These are phyloP conservation scores for Trichosporon coremiiforme DNA, from an alignment of 1,284 basidiomycete species.

Conservation along the genomic window DNA sequence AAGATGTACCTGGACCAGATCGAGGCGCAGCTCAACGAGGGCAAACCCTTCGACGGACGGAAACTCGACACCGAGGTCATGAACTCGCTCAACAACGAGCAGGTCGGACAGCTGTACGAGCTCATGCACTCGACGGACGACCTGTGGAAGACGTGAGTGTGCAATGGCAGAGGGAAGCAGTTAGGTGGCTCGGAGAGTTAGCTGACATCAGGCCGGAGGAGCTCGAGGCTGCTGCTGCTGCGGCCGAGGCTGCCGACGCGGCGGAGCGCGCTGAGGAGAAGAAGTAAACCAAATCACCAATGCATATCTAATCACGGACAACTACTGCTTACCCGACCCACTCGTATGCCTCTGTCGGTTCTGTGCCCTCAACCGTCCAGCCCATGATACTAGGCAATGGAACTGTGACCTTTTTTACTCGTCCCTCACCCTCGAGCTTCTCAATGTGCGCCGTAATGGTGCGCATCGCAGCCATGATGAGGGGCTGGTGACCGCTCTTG, in stretches of 20 bases:
- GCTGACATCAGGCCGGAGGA: constrained; percentile 29
- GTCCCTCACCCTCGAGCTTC: constrained; percentile 63
- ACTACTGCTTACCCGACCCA: constrained; percentile 27
- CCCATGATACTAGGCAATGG: constrained; percentile 35
- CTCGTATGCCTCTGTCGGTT: constrained; percentile 42
- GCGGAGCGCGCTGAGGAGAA: constrained; percentile 18
- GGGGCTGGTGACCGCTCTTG: constrained; percentile 41
- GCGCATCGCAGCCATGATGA: constrained; percentile 42
- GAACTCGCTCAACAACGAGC: constrained; percentile 86
- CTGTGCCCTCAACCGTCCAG: constrained; percentile 32
- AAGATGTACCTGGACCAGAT: constrained; percentile 82
- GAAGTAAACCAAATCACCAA: constrained; percentile 8
- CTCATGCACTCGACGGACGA: constrained; percentile 86
- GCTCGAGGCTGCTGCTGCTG: constrained; percentile 26
- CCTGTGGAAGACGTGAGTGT: constrained; percentile 67
- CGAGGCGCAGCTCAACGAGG: constrained; percentile 32
- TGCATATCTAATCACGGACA: not conserved
- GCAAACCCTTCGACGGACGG: constrained; percentile 64
- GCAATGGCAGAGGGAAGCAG: too few species aligned
- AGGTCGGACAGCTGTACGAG: constrained; percentile 86
- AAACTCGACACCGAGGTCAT: constrained; percentile 73
- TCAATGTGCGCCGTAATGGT: constrained; percentile 40
- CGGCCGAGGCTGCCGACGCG: constrained; percentile 26
- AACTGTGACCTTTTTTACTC: constrained; percentile 56
- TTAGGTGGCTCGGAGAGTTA: too few species aligned